Percentiles rank a stretch among this genome's conserved stretches.
These are phyloP conservation scores for Thielaviopsis euricoi DNA, from an alignment of 2,329 filamentous ascomycete species.

Conservation along the genomic window DNA sequence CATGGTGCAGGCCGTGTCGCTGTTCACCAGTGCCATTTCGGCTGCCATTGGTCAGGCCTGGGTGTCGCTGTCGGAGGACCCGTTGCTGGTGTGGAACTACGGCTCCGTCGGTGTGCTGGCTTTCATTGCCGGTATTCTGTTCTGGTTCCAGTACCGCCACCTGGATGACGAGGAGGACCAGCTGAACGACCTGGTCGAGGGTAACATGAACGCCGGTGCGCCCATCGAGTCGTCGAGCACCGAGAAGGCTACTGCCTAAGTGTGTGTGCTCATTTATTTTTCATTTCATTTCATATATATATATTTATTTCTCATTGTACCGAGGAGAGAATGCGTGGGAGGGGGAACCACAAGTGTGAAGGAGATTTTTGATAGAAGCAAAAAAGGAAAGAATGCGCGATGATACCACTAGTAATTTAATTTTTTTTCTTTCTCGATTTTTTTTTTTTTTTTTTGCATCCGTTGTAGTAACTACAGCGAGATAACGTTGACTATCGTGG, in stretches of 20 bases:
- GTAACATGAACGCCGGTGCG: slow-evolving; percentile 14
- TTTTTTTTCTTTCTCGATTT: not conserved
- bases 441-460: not conserved
- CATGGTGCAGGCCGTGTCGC: slow-evolving; percentile 48
- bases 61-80: slow-evolving; percentile 32
- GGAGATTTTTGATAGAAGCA: too few species aligned
- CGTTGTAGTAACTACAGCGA: not conserved
- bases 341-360: too few species aligned
- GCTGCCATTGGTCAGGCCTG: slow-evolving; percentile 49
- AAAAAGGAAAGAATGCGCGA: not conserved
- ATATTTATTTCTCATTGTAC: too few species aligned
- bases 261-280: not conserved
- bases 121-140: slow-evolving; percentile 43
- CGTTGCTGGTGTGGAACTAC: slow-evolving; percentile 61
- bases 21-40: slow-evolving; percentile 54
- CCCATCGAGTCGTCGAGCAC: not conserved
- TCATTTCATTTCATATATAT: too few species aligned
- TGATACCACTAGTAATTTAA: not conserved
- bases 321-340: too few species aligned
- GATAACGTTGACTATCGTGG: too few species aligned
- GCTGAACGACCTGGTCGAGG: slow-evolving; percentile 40
- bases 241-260: not conserved
- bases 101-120: slow-evolving; percentile 48
- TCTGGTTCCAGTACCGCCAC: slow-evolving; percentile 50
- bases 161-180: slow-evolving; percentile 50